Evolutionary conservation across 192 early-diverging fungal genomes (phyloP), one percentile per base, ranked within the genome.

Genomic region (Linnemannia elongata): DNA sequence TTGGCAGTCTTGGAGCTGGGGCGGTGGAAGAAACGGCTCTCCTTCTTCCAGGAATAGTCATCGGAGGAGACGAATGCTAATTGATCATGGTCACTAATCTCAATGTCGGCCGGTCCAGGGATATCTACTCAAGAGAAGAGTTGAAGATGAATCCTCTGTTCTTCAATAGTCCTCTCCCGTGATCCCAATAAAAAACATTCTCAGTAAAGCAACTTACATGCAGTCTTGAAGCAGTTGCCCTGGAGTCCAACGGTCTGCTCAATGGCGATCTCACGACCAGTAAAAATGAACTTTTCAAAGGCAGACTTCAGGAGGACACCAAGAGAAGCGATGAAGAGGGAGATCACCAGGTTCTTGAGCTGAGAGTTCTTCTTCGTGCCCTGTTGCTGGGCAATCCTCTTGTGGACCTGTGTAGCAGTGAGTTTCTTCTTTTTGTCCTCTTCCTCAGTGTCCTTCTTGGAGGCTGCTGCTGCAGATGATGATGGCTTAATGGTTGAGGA

Each of bases 1-100:
- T 73, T 8, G 5, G 35, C 57, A 54, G 85, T 87, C 66, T 81
- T 81, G 13, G 69, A 63, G 79, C 85, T 87, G 18, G 85, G 85
- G 41, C 85, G 55, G 45, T 87, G 85, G 76, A 87, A 87, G 35
- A 78, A 87, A 13, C 72, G 63, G 44, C 85, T 87, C 24, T 75
- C 57, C 54, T 81, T 77, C 6, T 70, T 60, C 85, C 85, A 87
- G 20, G 85, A 87, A 10, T 76, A 80, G 60, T 87, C 85, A 44
- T 87, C 85, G 22, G 85, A 87, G 17, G 85, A 87, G 0, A 87
- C 79, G 45, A 87, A 87, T 12, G 85, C 85, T 13, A 87, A 47
- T 13, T 81, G 54, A 17, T 87, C 76, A 24, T 74, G 79, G 38
- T 81, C 80, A 12, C 54, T 70, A n/a, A 87, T 87, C 68, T 87